phyloP scores from a whole-genome alignment of 305 asterid species.

The Plantago coronopus region DNA sequence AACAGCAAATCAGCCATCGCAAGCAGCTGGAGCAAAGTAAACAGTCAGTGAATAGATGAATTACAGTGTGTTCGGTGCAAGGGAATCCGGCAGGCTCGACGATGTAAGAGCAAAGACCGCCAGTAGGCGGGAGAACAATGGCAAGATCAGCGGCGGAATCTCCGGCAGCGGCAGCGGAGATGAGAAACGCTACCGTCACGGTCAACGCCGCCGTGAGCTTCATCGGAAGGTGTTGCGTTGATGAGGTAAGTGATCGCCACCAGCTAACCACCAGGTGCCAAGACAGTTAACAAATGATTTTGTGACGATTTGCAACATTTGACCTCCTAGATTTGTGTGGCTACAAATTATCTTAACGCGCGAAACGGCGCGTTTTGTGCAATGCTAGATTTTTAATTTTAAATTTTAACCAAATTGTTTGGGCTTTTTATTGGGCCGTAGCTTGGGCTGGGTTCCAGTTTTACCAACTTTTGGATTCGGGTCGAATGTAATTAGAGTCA shows the following conservation, averaged over 20 bases:
- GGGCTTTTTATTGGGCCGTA: not conserved
- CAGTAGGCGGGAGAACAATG: slow-evolving; percentile 34
- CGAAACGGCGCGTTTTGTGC: not conserved
- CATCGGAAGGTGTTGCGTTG: slow-evolving; percentile 30
- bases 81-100: slow-evolving; percentile 72
- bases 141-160: slow-evolving; percentile 33
- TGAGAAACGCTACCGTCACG: slow-evolving; percentile 23
- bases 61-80: slow-evolving; percentile 79
- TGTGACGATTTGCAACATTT: not conserved
- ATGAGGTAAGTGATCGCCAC: not conserved
- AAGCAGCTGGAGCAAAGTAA: not conserved
- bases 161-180: slow-evolving; percentile 37
- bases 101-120: slow-evolving; percentile 59
- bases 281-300: too few relatives aligned
- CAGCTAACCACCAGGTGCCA: not conserved
- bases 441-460: not conserved
- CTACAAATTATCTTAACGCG: not conserved
- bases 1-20: not conserved
- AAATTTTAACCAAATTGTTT: not conserved
- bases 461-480: too few relatives aligned
- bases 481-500: too few relatives aligned
- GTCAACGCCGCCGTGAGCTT: slow-evolving; percentile 27
- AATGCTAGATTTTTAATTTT: not conserved
- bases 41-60: slow-evolving; percentile 2
- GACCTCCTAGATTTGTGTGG: not conserved